Percentiles rank a stretch among this genome's conserved stretches.
Evolutionary conservation across 768 basidiomycete genomes (phyloP).

Genomic region (Pluteus cervinus): DNA sequence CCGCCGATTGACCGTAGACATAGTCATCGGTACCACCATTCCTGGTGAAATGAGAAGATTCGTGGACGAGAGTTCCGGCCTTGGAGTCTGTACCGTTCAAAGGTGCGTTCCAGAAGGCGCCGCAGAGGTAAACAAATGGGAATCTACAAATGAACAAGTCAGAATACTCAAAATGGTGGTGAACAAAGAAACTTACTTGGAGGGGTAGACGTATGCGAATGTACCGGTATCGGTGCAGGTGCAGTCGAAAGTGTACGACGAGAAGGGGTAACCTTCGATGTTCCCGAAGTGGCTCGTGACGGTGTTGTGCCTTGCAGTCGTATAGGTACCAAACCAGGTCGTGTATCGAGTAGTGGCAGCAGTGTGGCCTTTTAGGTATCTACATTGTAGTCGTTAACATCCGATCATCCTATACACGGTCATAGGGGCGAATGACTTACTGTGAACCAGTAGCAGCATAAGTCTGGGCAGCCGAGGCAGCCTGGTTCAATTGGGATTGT

Average conservation of each 20-base stretch:
- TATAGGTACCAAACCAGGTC: slow-evolving; percentile 48
- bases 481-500: slow-evolving; percentile 26
- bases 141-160: too few relatives aligned
- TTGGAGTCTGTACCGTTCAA: slow-evolving; percentile 9
- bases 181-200: slow-evolving; percentile 20
- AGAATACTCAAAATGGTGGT: too few relatives aligned
- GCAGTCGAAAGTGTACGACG: slow-evolving; percentile 30
- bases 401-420: not conserved
- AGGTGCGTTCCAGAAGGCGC: slow-evolving; percentile 6
- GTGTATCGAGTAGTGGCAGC: slow-evolving; percentile 31
- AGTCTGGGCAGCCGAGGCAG: slow-evolving; percentile 32
- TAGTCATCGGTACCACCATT: slow-evolving; percentile 40
- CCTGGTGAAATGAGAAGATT: slow-evolving; percentile 40
- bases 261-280: slow-evolving; percentile 27
- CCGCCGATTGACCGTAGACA: slow-evolving; percentile 37
- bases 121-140: not conserved
- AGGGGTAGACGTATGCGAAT: slow-evolving; percentile 33
- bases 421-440: slow-evolving; percentile 13
- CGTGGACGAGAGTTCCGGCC: slow-evolving; percentile 31
- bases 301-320: slow-evolving; percentile 25
- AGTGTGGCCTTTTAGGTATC: slow-evolving; percentile 19
- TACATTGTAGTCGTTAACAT: slow-evolving; percentile 14
- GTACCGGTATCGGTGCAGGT: slow-evolving; percentile 26
- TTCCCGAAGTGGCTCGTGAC: slow-evolving; percentile 31
- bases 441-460: slow-evolving; percentile 30